Base-by-base conservation (phyloP, 208 protist species). In the Crithidia brevicula region DNA sequence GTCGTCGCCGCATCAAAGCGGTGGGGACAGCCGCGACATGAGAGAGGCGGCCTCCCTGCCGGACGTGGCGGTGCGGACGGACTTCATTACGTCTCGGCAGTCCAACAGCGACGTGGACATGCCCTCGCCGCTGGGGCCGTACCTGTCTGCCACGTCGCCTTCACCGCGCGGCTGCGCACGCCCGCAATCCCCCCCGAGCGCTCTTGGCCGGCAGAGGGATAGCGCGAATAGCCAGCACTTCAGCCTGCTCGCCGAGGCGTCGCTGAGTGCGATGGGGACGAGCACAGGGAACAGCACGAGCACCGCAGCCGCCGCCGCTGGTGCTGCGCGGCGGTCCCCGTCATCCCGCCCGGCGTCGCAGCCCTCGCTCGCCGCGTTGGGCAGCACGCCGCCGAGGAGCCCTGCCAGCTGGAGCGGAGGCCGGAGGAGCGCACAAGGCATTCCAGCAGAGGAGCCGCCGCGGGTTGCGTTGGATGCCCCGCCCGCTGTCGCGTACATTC, bases 71-170 rank as follows among this genome's bases (percentile, higher is more conserved):
- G 30, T 61, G 43, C 70, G 52, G 27, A 76, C 54, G 15, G 70
- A 76, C 62, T 76, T 76, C 49, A 66, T 76, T 20, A 53, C 52
- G 20, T 50, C 43, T 1, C 59, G 59, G 45, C 45, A 53, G 13
- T 45, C 59, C 25, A 40, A 30, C 45, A 65, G 59, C 33, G 59
- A 65, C 20, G 30, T 45, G 9, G 59, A 65, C 8, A 40, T 22
- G 20, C 10, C 34, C 1, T 54, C 59, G 4, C 59, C 46, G 6
- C 10, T 43, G 10, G 22, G 27, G 2, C 20, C 59, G 20, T 33
- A 42, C 46, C 22, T 65, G n/a, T 9, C 22, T 3, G 45, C 16
- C 0, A 5, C 20, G 22, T 2, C 46, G 4, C 22, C 57, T 15
- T 16, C 43, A 1, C 18, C 16, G 20, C 57, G 11, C 18, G 25